Base-by-base conservation (phyloP, 768 basidiomycete genomes). In the Phaeolepiota aurea region DNA sequence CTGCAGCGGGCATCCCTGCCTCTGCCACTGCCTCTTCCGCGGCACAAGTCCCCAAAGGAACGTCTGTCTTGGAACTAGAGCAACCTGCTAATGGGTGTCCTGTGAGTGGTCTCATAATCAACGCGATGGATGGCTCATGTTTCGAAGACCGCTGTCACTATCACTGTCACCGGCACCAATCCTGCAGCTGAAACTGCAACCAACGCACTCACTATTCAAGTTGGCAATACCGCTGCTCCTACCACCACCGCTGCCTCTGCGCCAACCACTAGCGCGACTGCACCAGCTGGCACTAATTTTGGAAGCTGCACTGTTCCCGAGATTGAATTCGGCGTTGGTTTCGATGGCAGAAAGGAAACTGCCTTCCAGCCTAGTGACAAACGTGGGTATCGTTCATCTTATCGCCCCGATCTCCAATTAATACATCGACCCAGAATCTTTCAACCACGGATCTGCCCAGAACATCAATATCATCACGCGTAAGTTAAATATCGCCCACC, bases 291-390 rank as follows among this genome's bases (percentile, higher is more conserved):
- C 34, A 65, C 59, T 12, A 50, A 76, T 59, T 79, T 81, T 44
- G 77, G 77, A 23, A 63, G 54, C 16, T 79, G 77, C 61, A 60
- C 71, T 3, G 61, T 72, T 10, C 77, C 79, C 11, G 57, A 77
- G 56, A 76, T 82, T 44, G 65, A 71, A 49, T 82, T 82, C 48
- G 77, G 63, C 34, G 59, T 50, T 20, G 76, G 74, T 25, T 77
- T 82, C 49, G 77, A 80, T 45, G 59, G 60, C 50, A 65, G 78
- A 43, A 72, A 62, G 47, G 78, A 79, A 52, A 79, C 76, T 7
- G 66, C 66, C 55, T 82, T 79, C 65, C 54, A 69, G 48, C 78
- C 79, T 40, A 64, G 58, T 5, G 72, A 79, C 54, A 50, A 61
- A 52, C 56, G 68, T 71, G 48, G 40, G 62, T 46, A 9, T 3